Evolutionary conservation across 2,329 filamentous ascomycete species (phyloP).

Genomic region (Chalaropsis ovoidea): DNA sequence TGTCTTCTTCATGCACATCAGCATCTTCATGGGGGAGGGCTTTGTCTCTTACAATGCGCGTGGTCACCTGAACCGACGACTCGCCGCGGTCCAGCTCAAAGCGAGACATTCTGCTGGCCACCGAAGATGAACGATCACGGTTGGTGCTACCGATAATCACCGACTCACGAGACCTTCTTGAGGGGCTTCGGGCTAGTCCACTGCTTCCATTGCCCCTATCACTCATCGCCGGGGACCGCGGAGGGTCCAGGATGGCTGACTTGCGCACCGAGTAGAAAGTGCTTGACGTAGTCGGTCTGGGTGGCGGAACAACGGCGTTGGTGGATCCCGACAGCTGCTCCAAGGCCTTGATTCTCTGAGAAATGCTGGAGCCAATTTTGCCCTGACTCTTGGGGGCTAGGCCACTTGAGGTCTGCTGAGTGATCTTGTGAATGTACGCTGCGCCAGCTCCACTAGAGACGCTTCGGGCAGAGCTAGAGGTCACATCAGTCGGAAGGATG

Average conservation of each 20-base stretch:
- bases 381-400: slow-evolving; percentile 57
- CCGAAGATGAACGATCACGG: slow-evolving; percentile 44
- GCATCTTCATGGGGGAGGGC: slow-evolving; percentile 45
- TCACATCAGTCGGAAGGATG: slow-evolving; percentile 39
- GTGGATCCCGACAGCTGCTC: slow-evolving; percentile 56
- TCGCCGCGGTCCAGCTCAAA: slow-evolving; percentile 43
- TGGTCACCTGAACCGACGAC: slow-evolving; percentile 80
- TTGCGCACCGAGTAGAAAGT: slow-evolving; percentile 52
- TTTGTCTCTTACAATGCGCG: slow-evolving; percentile 68
- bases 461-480: slow-evolving; percentile 41
- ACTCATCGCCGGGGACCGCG: slow-evolving; percentile 38
- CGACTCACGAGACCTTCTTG: slow-evolving; percentile 38
- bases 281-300: slow-evolving; percentile 39
- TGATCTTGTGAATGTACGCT: slow-evolving; percentile 45
- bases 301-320: slow-evolving; percentile 5
- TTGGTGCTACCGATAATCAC: slow-evolving; percentile 34
- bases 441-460: slow-evolving; percentile 44
- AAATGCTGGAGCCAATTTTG: slow-evolving; percentile 82
- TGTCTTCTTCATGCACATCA: slow-evolving; percentile 35
- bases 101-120: slow-evolving; percentile 47
- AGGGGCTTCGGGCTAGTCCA: slow-evolving; percentile 34
- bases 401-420: slow-evolving; percentile 42
- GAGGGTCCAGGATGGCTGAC: slow-evolving; percentile 33
- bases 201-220: slow-evolving; percentile 38
- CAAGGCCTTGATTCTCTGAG: slow-evolving; percentile 81